These are phyloP conservation scores for Cyberlindnera maclurae DNA, from an alignment of 805 yeast species.

Conservation along the genomic window DNA sequence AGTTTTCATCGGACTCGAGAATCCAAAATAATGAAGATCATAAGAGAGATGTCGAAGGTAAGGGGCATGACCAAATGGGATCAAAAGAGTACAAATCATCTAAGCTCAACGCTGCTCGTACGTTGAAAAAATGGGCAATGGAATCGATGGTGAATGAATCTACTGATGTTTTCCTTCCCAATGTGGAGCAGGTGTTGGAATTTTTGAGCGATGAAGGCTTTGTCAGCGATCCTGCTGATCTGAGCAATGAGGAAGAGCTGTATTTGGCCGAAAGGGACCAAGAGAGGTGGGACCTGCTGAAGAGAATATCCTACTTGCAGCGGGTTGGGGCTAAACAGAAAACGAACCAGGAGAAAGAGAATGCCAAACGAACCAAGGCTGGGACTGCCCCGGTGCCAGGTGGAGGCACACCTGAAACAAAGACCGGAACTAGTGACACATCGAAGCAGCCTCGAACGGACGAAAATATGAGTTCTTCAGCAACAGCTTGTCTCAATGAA, in stretches of 20 bases:
- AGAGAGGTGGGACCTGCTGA: slow-evolving; percentile 66
- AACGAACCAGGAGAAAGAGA: slow-evolving; percentile 32
- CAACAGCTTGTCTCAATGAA: slow-evolving; percentile 2
- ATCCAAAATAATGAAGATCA: slow-evolving; percentile 63
- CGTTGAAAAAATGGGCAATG: slow-evolving; percentile 50
- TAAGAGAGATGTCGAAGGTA: slow-evolving; percentile 66
- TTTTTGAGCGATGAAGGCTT: slow-evolving; percentile 42
- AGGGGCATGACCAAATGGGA: slow-evolving; percentile 61
- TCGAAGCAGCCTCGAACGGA: neutral
- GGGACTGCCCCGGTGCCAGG: slow-evolving; percentile 4
- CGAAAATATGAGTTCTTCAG: neutral
- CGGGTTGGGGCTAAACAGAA: slow-evolving; percentile 51
- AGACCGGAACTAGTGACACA: neutral
- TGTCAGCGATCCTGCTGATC: slow-evolving; percentile 23
- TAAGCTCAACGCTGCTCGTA: slow-evolving; percentile 45
- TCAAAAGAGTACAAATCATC: slow-evolving; percentile 37
- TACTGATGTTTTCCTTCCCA: slow-evolving; percentile 45
- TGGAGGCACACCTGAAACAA: slow-evolving; percentile 1
- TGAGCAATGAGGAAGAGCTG: slow-evolving; percentile 33
- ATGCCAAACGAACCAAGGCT: slow-evolving; percentile 26
- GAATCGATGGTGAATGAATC: slow-evolving; percentile 30
- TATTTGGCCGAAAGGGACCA: slow-evolving; percentile 35
- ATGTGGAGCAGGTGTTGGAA: slow-evolving; percentile 46
- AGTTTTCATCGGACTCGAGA: slow-evolving; percentile 74
- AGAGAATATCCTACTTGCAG: slow-evolving; percentile 63